Conservation (phyloP, 208 protist genomes). For the Wallacemonas rigidus region DNA sequence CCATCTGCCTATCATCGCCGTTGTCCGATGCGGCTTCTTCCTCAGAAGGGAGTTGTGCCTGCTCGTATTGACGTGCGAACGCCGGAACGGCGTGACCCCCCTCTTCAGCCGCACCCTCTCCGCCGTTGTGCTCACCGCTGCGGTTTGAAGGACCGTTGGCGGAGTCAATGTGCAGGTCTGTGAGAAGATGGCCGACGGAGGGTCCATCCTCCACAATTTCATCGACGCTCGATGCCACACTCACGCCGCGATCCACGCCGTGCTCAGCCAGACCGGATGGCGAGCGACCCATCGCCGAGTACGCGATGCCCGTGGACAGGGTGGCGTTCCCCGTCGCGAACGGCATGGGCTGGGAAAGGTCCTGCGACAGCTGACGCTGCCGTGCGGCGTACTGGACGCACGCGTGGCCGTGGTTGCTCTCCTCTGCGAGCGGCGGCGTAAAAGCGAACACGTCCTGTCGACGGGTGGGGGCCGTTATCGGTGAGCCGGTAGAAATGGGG, state of each 20-base stretch:
- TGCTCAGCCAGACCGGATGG: too few relatives aligned
- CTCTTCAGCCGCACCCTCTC: background rate
- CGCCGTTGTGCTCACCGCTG: background rate
- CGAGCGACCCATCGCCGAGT: too few relatives aligned
- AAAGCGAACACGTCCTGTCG: background rate
- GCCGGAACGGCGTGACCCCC: too few relatives aligned
- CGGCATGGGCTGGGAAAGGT: background rate
- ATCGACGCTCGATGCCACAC: conserved; percentile 9
- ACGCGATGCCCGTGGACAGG: too few relatives aligned
- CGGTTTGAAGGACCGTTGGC: background rate
- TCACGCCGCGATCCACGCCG: background rate
- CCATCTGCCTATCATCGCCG: background rate
- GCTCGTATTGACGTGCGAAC: too few relatives aligned
- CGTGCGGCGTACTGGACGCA: background rate
- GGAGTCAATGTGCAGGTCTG: conserved; percentile 12
- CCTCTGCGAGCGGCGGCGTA: background rate
- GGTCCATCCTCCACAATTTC: conserved; percentile 18
- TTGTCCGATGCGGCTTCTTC: background rate
- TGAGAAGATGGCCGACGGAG: conserved; percentile 17
- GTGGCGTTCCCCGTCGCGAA: background rate
- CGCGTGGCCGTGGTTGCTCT: background rate
- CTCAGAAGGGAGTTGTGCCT: background rate
- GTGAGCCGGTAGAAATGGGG: too few relatives aligned
- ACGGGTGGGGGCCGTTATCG: background rate
- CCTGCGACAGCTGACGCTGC: background rate